Base-by-base conservation (phyloP, 2,329 filamentous ascomycete genomes). In the Xylariaceae sp. region DNA sequence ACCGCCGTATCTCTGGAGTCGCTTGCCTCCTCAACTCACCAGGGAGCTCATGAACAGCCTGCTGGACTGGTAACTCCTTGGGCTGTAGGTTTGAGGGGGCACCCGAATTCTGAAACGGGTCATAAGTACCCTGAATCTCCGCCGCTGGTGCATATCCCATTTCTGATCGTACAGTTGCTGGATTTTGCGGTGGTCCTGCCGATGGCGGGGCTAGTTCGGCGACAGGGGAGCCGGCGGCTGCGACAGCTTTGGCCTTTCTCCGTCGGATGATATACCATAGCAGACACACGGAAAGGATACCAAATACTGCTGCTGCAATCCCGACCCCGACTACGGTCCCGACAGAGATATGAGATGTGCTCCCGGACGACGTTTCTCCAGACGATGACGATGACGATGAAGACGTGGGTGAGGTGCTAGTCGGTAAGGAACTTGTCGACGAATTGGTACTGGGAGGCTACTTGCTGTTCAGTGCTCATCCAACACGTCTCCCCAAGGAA, bases 371-470 rank as follows among this genome's bases (percentile, higher is more conserved):
- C 8, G 17, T 49, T 30, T 11, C 47, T 4, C 17, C 30, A 18
- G 47, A 10, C 47, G 17, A 9, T 30, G 17, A 3, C 4, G 47
- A 11, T 4, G 8, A 11, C 2, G 3, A 11, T 2, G 47, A 10
- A 8, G 37, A 8, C 11, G 37, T 41, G 37, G 37, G 37, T 30
- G 23, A 30, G 37, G 11, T 41, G 7, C 11, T 7, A 41, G 8
- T 41, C 37, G 17, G 17, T 30, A 18, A 30, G 47, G 17, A 10
- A 10, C 2, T 45, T 11, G 9, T 11, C 15, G 17, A 30, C 5
- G 55, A 53, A 41, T 47, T 8, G 8, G 15, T 58, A 8, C 51
- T 59, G 37, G 59, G 51, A 44, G 52, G 8, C 62, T 63, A 55
- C 6, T 49, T 51, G 23, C 11, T 15, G 10, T 6, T 61, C 51